phyloP scores from a whole-genome alignment of 805 yeast genomes.

The Barnettozyma botsteinii region DNA sequence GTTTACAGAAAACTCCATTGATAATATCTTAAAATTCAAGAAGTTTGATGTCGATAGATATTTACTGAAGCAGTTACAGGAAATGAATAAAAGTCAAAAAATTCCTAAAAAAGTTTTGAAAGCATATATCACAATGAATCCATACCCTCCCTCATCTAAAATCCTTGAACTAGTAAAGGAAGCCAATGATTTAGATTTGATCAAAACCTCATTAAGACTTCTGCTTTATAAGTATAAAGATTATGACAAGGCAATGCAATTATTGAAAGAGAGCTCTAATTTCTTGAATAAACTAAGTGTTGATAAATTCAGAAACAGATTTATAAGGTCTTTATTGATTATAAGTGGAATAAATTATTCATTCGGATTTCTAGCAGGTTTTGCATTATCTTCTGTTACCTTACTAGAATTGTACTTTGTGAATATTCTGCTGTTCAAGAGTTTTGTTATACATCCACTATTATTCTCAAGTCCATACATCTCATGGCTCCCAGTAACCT shows the following conservation, averaged over 20 bases:
- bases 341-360: conserved; percentile 1
- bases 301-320: background rate
- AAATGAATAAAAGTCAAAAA: background rate
- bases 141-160: conserved; percentile 1
- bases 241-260: background rate
- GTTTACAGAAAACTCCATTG: background rate
- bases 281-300: background rate
- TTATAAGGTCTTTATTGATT: background rate
- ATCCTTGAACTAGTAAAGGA: background rate
- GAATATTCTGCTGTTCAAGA: conserved; percentile 1
- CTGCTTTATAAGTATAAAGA: conserved; percentile 9
- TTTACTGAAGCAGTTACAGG: background rate
- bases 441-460: conserved; percentile 2
- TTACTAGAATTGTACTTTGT: conserved; percentile 3
- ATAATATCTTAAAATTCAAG: background rate
- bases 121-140: conserved; percentile 1
- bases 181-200: background rate
- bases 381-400: conserved; percentile 1
- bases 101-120: background rate
- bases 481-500: conserved; percentile 2
- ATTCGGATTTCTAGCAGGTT: background rate
- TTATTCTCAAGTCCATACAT: background rate
- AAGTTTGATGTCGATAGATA: conserved; percentile 70
- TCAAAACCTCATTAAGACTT: background rate
- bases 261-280: background rate